Conservation (phyloP, 768 basidiomycete genomes). For the Panellus pusillus region DNA sequence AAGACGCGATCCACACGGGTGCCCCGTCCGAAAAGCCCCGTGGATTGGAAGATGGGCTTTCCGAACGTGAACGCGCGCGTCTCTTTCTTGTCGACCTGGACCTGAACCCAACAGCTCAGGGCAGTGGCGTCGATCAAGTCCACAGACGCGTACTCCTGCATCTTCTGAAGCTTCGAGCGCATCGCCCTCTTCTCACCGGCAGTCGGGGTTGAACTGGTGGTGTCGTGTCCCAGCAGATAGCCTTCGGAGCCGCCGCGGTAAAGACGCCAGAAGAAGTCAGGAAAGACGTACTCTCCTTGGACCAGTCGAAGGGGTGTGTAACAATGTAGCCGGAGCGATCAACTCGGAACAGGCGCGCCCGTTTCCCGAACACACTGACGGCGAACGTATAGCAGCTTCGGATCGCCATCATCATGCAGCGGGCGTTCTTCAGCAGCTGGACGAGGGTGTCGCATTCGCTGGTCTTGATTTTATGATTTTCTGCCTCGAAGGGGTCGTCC, state of each 20-base stretch:
- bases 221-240: conserved; percentile 2
- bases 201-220: conserved; percentile 1
- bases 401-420: background rate
- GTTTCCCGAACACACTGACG: background rate
- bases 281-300: background rate
- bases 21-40: conserved; percentile 8
- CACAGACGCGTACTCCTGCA: background rate
- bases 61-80: conserved; percentile 11
- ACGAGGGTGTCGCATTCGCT: background rate
- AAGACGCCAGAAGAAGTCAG: conserved; percentile 1
- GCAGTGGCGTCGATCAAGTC: background rate
- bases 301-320: background rate
- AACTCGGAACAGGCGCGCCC: conserved; percentile 5
- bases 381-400: background rate
- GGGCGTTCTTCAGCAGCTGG: background rate
- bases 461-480: background rate
- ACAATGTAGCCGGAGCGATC: background rate
- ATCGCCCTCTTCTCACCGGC: background rate
- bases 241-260: background rate
- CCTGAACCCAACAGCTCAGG: background rate
- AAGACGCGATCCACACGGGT: conserved; percentile 8
- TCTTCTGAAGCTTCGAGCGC: background rate
- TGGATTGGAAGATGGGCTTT: background rate
- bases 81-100: background rate
- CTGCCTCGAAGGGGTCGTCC: background rate